Evolutionary conservation across 2,329 filamentous ascomycete species (phyloP), one percentile per base, ranked within the genome.

Genomic region (Dothideomycetes sp.): DNA sequence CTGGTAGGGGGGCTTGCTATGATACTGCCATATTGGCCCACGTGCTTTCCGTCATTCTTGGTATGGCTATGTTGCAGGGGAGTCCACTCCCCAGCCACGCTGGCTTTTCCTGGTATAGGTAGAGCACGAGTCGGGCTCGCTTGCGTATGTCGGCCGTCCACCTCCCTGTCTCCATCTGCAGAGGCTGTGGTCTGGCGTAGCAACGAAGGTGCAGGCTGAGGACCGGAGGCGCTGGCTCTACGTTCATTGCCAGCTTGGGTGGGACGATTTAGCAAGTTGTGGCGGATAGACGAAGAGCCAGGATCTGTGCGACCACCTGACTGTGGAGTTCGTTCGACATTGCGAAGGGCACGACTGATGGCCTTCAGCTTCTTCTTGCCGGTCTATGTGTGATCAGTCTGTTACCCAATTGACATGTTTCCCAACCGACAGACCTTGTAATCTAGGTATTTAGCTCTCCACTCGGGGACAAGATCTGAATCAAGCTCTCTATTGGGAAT

Each of bases 341-440:
- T 70, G 40, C 74, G 70, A 45, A 91, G 72, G 43, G 86, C 85
- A 45, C 81, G 75, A 17, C 72, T 64, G 38, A 95, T 79, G 41
- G 78, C 79, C 62, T 95, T 96, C 60, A 96, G 72, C 57, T 87
- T 81, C 65, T 95, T 95, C 66, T 96, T 96, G 45, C 87, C 89
- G 36, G 57, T 54, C 74, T 79, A 51, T 45, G 45, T 19, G 4
- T 19, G 34, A 40, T 35, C n/a, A n/a, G n/a, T 34, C 11, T n/a
- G 27, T 9, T 10, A 10, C 7, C 7, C 22, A 7, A 27, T 27
- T 27, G 7, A 27, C 22, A 12, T 7, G 7, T 27, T 12, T 7
- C 22, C n/a, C n/a, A n/a, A n/a, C n/a, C n/a, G n/a, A n/a, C 50
- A 51, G 42, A 50, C 60, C 72, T 94, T 94, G 70, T 96, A 96